Conservation (phyloP, 2,329 filamentous ascomycete species). For the Elsinoe australis region DNA sequence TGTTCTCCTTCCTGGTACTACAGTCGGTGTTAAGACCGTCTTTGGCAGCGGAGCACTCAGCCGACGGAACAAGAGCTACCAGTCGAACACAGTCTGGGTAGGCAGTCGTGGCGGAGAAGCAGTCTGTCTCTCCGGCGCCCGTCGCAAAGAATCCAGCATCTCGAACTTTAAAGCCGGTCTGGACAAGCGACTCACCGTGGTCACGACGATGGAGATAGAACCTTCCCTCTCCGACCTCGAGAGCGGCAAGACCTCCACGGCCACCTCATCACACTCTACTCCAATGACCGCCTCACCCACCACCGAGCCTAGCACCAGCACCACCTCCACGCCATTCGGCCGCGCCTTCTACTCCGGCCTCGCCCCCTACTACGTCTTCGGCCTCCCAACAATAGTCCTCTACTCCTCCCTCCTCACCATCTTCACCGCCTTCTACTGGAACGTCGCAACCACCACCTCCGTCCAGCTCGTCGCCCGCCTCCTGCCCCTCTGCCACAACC, state of each 20-base stretch:
- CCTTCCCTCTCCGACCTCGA: conserved; percentile 1
- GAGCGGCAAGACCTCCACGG: neutral
- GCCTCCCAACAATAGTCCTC: conserved; percentile 42
- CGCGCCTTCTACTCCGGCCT: conserved; percentile 48
- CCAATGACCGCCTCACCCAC: neutral
- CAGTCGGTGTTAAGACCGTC: conserved; percentile 42
- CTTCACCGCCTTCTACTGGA: conserved; percentile 46
- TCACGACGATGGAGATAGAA: neutral
- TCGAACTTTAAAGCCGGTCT: conserved; percentile 5
- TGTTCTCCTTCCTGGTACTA: conserved; percentile 45
- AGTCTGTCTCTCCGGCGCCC: conserved; percentile 36
- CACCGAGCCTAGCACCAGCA: neutral
- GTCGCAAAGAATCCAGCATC: conserved; percentile 13
- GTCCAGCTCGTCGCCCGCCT: conserved; percentile 40
- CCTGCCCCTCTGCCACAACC: conserved; percentile 27
- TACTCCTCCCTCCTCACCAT: conserved; percentile 45
- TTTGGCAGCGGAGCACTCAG: conserved; percentile 50
- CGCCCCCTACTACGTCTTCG: conserved; percentile 46
- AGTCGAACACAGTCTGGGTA: conserved; percentile 43
- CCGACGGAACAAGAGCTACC: conserved; percentile 39
- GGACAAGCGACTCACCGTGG: conserved; percentile 2
- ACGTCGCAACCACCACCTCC: conserved; percentile 41
- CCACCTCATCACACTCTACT: neutral
- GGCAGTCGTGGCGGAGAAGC: conserved; percentile 47
- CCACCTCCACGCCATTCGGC: conserved; percentile 41